phyloP scores from a whole-genome alignment of 2,329 filamentous ascomycete species.

The Monilinia fructicola region DNA sequence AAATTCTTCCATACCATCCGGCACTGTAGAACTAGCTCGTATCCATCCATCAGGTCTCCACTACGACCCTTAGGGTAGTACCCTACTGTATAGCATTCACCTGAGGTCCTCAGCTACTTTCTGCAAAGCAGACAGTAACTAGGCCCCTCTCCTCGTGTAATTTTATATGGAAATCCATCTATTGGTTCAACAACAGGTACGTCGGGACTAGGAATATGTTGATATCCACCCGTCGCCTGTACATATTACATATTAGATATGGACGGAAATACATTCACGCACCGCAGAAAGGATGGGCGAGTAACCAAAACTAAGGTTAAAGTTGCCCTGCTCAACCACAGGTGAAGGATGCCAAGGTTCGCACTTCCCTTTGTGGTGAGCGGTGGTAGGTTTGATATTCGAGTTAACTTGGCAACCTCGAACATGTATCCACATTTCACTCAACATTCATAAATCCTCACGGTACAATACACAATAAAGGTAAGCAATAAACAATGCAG shows the following conservation, averaged over 20 bases:
- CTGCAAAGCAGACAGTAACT: background rate
- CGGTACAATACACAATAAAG: background rate
- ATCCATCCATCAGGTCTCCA: too few relatives aligned
- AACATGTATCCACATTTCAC: too few relatives aligned
- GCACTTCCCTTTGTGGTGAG: too few relatives aligned
- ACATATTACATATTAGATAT: background rate
- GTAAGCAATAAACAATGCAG: slow-evolving; percentile 3
- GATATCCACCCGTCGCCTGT: background rate
- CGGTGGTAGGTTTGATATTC: too few relatives aligned
- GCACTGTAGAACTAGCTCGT: too few relatives aligned
- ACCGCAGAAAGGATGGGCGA: background rate
- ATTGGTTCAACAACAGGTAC: background rate
- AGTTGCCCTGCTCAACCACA: too few relatives aligned
- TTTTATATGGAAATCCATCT: background rate
- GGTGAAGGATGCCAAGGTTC: too few relatives aligned
- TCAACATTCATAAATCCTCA: too few relatives aligned
- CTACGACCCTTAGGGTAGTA: too few relatives aligned
- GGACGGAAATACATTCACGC: background rate
- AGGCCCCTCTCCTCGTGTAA: background rate
- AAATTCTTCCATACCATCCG: too few relatives aligned
- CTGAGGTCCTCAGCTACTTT: background rate
- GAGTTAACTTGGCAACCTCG: too few relatives aligned
- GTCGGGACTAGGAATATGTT: background rate
- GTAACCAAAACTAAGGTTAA: background rate
- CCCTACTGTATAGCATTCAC: background rate